Evolutionary conservation across 2,329 filamentous ascomycete species (phyloP).

Genomic region (Pseudofabraea citricarpa): DNA sequence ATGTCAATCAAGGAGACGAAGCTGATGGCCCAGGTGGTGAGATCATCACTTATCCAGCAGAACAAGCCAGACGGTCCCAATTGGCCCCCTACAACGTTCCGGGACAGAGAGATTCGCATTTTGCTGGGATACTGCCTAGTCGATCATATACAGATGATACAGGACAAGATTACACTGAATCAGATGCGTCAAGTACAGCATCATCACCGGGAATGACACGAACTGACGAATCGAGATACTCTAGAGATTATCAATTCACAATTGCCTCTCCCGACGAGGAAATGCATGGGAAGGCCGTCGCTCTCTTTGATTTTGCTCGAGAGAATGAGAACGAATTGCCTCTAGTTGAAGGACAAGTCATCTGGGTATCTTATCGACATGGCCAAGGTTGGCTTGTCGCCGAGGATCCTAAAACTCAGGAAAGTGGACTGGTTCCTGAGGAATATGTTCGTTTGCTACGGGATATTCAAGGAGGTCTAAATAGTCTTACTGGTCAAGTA

Average conservation of each 20-base stretch:
- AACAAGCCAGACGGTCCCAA: conserved; percentile 54
- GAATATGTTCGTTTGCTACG: conserved; percentile 90
- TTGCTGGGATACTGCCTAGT: conserved; percentile 39
- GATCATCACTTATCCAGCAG: conserved; percentile 71
- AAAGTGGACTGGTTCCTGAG: conserved; percentile 92
- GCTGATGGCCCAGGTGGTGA: conserved; percentile 74
- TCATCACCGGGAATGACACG: conserved; percentile 54
- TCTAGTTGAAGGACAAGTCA: conserved; percentile 89
- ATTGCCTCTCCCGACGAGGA: conserved; percentile 95
- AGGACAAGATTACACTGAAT: conserved; percentile 39
- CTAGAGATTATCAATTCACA: conserved; percentile 88
- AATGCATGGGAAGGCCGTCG: conserved; percentile 94
- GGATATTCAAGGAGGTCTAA: conserved; percentile 88
- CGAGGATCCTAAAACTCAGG: conserved; percentile 88
- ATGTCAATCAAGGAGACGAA: conserved; percentile 64
- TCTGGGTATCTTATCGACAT: conserved; percentile 92
- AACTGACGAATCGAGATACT: conserved; percentile 75
- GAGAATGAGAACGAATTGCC: conserved; percentile 97
- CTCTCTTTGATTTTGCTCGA: conserved; percentile 88
- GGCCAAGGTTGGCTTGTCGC: conserved; percentile 97
- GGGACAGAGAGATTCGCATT: conserved; percentile 48
- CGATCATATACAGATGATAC: conserved; percentile 32
- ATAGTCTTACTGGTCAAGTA: conserved; percentile 60
- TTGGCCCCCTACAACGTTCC: conserved; percentile 38
- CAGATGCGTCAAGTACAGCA: conserved; percentile 52